Percentiles rank a stretch among this genome's conserved stretches.
Conservation (phyloP, 805 yeast genomes). For the Yarrowia deformans region DNA sequence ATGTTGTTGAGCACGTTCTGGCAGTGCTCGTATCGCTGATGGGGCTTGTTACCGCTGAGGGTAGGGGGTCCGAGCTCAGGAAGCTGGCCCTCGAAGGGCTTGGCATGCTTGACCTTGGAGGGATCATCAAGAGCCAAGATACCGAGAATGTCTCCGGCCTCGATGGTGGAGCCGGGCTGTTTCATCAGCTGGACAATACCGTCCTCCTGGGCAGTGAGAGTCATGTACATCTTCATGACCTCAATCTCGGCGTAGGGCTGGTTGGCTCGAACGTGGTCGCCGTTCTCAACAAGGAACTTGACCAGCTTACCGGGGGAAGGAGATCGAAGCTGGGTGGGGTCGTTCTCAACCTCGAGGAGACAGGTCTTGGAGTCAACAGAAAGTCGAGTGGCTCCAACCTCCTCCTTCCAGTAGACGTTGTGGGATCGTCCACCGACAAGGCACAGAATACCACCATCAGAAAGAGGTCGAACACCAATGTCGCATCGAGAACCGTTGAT, state of each 20-base stretch:
- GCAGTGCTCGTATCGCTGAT: slow-evolving; percentile 69
- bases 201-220: slow-evolving; percentile 89
- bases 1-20: slow-evolving; percentile 74
- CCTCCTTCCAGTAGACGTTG: slow-evolving; percentile 97
- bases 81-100: slow-evolving; percentile 91
- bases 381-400: slow-evolving; percentile 91
- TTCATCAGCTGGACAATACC: slow-evolving; percentile 92
- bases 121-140: slow-evolving; percentile 95
- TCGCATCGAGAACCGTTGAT: slow-evolving; percentile 91
- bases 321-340: slow-evolving; percentile 97
- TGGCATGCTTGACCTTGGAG: slow-evolving; percentile 94
- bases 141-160: slow-evolving; percentile 97
- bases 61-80: slow-evolving; percentile 88
- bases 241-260: slow-evolving; percentile 98
- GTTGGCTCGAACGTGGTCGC: slow-evolving; percentile 90
- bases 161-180: slow-evolving; percentile 97
- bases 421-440: slow-evolving; percentile 93
- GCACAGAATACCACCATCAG: slow-evolving; percentile 92
- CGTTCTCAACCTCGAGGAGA: slow-evolving; percentile 91
- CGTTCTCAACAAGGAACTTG: slow-evolving; percentile 90
- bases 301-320: slow-evolving; percentile 99
- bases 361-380: slow-evolving; percentile 97
- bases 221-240: slow-evolving; percentile 99
- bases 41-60: slow-evolving; percentile 83
- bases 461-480: slow-evolving; percentile 84